Evolutionary conservation across 2,329 filamentous ascomycete genomes (phyloP).

Genomic region (Microdochium nivale): DNA sequence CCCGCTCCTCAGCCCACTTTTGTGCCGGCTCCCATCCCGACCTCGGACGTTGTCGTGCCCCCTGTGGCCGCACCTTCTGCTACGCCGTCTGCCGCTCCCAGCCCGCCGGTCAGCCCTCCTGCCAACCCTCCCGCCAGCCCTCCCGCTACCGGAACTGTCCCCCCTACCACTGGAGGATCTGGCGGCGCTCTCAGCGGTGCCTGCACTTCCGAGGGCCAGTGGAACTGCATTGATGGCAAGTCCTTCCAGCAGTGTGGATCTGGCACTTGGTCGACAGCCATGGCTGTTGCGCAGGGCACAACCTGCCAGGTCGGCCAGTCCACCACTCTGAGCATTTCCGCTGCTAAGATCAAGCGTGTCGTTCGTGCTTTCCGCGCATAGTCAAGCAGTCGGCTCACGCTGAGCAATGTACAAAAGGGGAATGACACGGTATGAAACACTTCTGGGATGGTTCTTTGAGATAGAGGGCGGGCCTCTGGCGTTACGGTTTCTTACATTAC

Average conservation of each 20-base stretch:
- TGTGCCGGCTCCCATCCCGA: constrained; percentile 12
- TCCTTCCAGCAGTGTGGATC: constrained; percentile 47
- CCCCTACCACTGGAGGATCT: constrained; percentile 11
- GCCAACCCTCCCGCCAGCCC: constrained; percentile 8
- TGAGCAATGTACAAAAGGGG: background rate
- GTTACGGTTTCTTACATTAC: background rate
- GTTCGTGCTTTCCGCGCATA: constrained; percentile 17
- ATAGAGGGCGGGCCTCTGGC: background rate
- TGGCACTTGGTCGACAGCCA: constrained; percentile 37
- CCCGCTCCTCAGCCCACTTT: constrained; percentile 10
- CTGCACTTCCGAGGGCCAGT: constrained; percentile 39
- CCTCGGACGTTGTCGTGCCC: constrained; percentile 4
- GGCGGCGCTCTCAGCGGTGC: constrained; percentile 23
- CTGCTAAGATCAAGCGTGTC: constrained; percentile 11
- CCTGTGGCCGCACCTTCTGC: constrained; percentile 1
- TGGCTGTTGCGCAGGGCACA: constrained; percentile 35
- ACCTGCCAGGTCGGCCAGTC: constrained; percentile 33
- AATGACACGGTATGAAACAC: background rate
- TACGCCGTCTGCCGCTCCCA: constrained; percentile 2
- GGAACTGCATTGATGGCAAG: constrained; percentile 43
- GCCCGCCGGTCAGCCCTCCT: constrained; percentile 10
- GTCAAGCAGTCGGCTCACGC: background rate
- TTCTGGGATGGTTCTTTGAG: background rate
- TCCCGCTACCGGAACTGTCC: constrained; percentile 6
- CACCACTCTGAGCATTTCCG: constrained; percentile 26